Conservation (phyloP, 1,284 basidiomycete species). For the Trichosporon ovoides region DNA sequence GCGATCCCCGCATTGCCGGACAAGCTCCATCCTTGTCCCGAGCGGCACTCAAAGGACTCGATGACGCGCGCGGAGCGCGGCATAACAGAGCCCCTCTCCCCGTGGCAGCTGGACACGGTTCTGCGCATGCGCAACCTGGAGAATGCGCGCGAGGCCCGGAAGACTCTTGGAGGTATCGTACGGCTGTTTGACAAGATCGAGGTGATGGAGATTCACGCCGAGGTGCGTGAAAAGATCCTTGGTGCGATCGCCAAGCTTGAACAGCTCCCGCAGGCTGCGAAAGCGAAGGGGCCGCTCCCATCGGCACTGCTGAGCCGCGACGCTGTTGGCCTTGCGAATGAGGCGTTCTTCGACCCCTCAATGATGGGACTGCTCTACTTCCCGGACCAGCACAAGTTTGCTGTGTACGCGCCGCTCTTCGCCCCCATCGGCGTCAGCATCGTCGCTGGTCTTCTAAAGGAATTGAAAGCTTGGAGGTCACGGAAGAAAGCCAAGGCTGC, state of each 20-base stretch:
- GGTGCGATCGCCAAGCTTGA: constrained; percentile 65
- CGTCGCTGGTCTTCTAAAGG: constrained; percentile 65
- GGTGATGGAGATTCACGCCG: constrained; percentile 79
- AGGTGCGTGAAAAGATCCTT: constrained; percentile 67
- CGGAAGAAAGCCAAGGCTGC: neutral
- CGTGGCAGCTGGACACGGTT: constrained; percentile 74
- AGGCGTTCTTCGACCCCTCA: constrained; percentile 92
- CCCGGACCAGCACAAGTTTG: constrained; percentile 90
- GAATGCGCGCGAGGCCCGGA: constrained; percentile 62
- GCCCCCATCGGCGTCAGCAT: constrained; percentile 77
- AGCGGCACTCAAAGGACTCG: neutral
- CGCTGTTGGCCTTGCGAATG: constrained; percentile 68
- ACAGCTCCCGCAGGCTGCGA: constrained; percentile 12
- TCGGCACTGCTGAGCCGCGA: constrained; percentile 60
- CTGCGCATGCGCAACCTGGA: constrained; percentile 66
- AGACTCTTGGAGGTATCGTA: constrained; percentile 73
- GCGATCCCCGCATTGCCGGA: constrained; percentile 65
- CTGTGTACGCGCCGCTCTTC: constrained; percentile 87
- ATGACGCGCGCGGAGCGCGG: constrained; percentile 6
- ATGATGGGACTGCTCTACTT: constrained; percentile 97
- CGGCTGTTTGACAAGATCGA: constrained; percentile 75
- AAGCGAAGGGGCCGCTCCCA: constrained; percentile 7
- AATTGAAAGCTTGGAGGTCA: constrained; percentile 58
- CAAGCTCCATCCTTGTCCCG: constrained; percentile 24
- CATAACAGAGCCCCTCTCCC: constrained; percentile 21